Conservation (phyloP, 192 early-diverging fungal species). For the Paraglomus occultum region DNA sequence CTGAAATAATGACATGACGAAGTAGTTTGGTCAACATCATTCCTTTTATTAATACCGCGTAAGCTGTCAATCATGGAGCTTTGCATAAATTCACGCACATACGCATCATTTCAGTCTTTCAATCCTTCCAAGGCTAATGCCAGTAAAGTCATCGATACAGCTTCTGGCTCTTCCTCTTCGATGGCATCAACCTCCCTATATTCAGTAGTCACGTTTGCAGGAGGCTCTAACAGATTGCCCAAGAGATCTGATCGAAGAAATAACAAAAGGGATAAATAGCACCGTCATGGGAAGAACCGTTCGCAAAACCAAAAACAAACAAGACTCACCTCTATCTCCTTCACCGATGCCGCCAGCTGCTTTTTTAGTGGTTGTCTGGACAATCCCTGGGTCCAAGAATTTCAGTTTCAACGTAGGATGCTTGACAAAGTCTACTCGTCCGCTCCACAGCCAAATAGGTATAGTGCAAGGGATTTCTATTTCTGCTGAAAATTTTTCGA, state of each 20-base stretch:
- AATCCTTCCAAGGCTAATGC: conserved; percentile 48
- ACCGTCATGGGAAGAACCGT: conserved; percentile 1
- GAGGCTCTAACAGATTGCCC: conserved; percentile 38
- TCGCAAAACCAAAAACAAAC: conserved; percentile 5
- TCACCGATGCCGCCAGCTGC: background rate
- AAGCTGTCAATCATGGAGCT: no score
- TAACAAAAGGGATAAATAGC: background rate
- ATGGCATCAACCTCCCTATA: conserved; percentile 29
- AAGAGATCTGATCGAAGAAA: conserved; percentile 30
- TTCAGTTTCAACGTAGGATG: conserved; percentile 68
- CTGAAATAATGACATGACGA: no score
- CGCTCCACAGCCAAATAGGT: conserved; percentile 71
- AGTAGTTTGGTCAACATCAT: no score
- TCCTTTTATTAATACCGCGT: no score
- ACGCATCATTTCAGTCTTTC: conserved; percentile 20
- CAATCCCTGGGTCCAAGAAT: conserved; percentile 44
- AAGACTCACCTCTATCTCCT: conserved; percentile 35
- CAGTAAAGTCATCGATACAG: conserved; percentile 36
- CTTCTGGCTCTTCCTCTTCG: conserved; percentile 17
- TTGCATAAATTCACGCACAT: no score
- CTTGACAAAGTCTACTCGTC: conserved; percentile 58
- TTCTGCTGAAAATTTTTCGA: conserved; percentile 74
- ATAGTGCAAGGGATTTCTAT: conserved; percentile 57
- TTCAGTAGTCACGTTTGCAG: conserved; percentile 11
- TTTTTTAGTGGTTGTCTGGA: conserved; percentile 8